Evolutionary conservation across 2,329 filamentous ascomycete genomes (phyloP).

Genomic region (Colletotrichum falcatum): DNA sequence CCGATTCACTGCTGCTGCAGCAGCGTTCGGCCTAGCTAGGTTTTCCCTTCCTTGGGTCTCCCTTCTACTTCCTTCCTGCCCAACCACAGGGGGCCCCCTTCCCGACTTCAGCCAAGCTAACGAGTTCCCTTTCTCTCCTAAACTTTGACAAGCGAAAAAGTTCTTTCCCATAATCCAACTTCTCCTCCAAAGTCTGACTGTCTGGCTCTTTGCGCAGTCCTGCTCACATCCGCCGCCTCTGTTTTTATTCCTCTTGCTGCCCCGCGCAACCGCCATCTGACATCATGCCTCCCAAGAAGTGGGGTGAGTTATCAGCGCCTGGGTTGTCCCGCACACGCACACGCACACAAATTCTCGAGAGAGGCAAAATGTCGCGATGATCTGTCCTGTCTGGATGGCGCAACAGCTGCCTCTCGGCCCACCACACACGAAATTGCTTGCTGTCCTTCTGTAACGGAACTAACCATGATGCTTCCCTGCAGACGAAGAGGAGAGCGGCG

Average conservation of each 20-base stretch:
- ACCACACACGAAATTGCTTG: not conserved
- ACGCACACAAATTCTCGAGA: slow-evolving; percentile 36
- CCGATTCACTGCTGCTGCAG: slow-evolving; percentile 29
- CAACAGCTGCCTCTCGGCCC: not conserved
- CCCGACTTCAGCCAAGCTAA: slow-evolving; percentile 17
- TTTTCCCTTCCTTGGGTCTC: slow-evolving; percentile 29
- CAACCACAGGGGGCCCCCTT: slow-evolving; percentile 36
- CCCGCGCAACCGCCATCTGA: slow-evolving; percentile 42
- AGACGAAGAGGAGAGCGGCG: slow-evolving; percentile 57
- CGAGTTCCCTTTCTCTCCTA: not conserved
- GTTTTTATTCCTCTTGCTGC: not conserved
- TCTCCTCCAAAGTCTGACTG: not conserved
- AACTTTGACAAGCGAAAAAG: slow-evolving; percentile 7
- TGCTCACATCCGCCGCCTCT: not conserved
- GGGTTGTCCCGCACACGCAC: slow-evolving; percentile 39
- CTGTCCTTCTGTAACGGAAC: not conserved
- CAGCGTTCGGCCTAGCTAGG: slow-evolving; percentile 32
- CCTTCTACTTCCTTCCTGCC: slow-evolving; percentile 35
- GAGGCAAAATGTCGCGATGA: slow-evolving; percentile 38
- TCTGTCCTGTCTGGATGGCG: slow-evolving; percentile 14
- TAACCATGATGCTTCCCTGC: slow-evolving; percentile 27
- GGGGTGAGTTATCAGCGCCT: slow-evolving; percentile 53
- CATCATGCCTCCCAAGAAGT: slow-evolving; percentile 59
- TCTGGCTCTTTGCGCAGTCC: not conserved
- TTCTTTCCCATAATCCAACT: not conserved